These are phyloP conservation scores for Leucosporidium creatinivorum DNA, from an alignment of 768 basidiomycete species.

Conservation along the genomic window DNA sequence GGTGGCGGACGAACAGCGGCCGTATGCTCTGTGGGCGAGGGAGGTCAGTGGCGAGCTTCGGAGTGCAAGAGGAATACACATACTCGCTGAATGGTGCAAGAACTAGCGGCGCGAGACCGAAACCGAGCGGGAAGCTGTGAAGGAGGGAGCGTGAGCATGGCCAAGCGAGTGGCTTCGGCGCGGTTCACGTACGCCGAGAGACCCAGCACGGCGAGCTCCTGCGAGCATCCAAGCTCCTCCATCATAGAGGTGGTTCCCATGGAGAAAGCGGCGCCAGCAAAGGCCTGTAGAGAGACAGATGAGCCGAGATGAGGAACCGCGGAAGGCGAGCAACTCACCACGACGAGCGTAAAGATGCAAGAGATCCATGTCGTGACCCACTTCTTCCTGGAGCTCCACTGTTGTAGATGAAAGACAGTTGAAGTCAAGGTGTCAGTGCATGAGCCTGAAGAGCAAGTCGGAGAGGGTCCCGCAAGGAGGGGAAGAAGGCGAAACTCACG, in stretches of 20 bases:
- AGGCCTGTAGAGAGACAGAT: not conserved
- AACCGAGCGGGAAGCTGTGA: constrained; percentile 23
- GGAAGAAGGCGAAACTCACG: not conserved
- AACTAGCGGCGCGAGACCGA: constrained; percentile 39
- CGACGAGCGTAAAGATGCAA: constrained; percentile 10
- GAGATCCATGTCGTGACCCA: constrained; percentile 19
- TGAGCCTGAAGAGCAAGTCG: no score
- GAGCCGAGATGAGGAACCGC: not conserved
- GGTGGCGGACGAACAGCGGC: not conserved
- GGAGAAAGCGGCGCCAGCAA: constrained; percentile 14
- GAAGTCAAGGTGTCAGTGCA: no score
- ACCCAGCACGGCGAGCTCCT: constrained; percentile 34
- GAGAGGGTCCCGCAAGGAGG: no score
- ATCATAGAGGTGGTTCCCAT: constrained; percentile 30
- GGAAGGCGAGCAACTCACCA: not conserved
- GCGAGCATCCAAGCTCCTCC: constrained; percentile 34
- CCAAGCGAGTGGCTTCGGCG: not conserved
- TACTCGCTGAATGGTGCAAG: constrained; percentile 39
- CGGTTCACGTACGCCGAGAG: constrained; percentile 33
- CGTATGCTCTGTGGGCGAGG: not conserved
- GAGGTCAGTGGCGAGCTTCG: not conserved
- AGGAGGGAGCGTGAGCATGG: constrained; percentile 13
- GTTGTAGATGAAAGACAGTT: not conserved
- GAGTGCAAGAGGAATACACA: not conserved
- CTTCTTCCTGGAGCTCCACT: constrained; percentile 22